Conservation (phyloP, 2,329 filamentous ascomycete genomes). For the Penicillium polonicum region DNA sequence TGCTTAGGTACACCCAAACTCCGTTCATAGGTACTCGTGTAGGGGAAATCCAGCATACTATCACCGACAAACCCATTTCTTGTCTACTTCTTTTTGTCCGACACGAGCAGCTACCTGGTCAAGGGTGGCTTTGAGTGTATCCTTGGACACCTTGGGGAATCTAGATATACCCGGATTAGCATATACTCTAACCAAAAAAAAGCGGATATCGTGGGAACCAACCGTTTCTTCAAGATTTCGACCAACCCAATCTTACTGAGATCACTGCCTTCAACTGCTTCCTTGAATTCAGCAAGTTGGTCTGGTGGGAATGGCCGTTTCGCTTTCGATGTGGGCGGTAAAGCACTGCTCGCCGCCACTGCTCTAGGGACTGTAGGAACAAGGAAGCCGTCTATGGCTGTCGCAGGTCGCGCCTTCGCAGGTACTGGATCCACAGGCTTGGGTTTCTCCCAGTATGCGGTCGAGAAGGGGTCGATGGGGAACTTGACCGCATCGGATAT, state of each 20-base stretch:
- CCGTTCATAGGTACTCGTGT: constrained; percentile 5
- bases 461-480: constrained; percentile 82
- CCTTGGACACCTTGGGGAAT: constrained; percentile 69
- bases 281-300: constrained; percentile 66
- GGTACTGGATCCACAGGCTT: constrained; percentile 24
- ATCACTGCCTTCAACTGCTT: constrained; percentile 66
- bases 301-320: constrained; percentile 56
- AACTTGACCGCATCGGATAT: constrained; percentile 57
- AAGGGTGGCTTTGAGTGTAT: constrained; percentile 69
- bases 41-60: neutral
- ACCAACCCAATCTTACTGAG: constrained; percentile 72
- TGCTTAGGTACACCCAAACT: constrained; percentile 1
- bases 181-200: neutral
- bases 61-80: constrained; percentile 60
- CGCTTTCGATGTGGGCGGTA: constrained; percentile 25
- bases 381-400: constrained; percentile 23
- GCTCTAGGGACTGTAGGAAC: constrained; percentile 14
- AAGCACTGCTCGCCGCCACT: constrained; percentile 12
- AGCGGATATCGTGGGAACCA: constrained; percentile 20
- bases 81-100: constrained; percentile 61
- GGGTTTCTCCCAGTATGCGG: constrained; percentile 67
- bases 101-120: constrained; percentile 63
- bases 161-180: constrained; percentile 33
- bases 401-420: constrained; percentile 15
- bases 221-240: constrained; percentile 71